Base-by-base conservation (phyloP, 768 basidiomycete species). In the Boletus pseudo-olivaceus region DNA sequence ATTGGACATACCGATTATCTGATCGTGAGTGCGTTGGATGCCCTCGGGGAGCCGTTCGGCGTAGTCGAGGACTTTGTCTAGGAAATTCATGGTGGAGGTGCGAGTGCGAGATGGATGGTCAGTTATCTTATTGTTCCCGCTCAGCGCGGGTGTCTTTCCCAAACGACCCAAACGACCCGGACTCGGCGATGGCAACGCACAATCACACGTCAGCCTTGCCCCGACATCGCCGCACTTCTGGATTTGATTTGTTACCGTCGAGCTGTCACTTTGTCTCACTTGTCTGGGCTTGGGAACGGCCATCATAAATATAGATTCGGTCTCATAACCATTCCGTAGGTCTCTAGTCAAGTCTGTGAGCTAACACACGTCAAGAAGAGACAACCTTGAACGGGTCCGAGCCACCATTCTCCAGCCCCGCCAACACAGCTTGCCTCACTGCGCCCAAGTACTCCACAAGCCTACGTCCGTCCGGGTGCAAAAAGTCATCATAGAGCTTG, bases 401-500 rank as follows among this genome's bases (percentile, higher is more conserved):
- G 2, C 88, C 87, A 9, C 88, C 89, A 23, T 75, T 72, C 64
- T 90, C 87, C 62, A 96, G 58, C 2, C 85, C 84, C 15, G 78
- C 84, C 61, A 97, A 64, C 20, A 89, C 76, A 2, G 87, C 88
- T 57, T 82, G 80, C 44, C 88, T 74, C 17, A 98, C 84, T 7
- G 82, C 82, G 1, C 78, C 79, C 33, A 97, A 72, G 67, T 97
- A 96, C 53, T 87, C 86, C 8, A 77, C 79, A 41, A 97, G 68
- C 54, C 80, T 73, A 38, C 82, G 76, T 8, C 84, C 84, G 29
- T 81, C 78, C 43, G 79, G 76, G 6, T 61, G 68, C 26, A 87
- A 75, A 70, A 96, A 97, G 68, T 93, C 93, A 59, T 90, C 83
- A 63, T 94, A 93, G 14, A 97, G 71, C 61, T 83, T 83, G 71